Evolutionary conservation across 2,329 filamentous ascomycete species (phyloP).

Genomic region (Claviceps spartinae): DNA sequence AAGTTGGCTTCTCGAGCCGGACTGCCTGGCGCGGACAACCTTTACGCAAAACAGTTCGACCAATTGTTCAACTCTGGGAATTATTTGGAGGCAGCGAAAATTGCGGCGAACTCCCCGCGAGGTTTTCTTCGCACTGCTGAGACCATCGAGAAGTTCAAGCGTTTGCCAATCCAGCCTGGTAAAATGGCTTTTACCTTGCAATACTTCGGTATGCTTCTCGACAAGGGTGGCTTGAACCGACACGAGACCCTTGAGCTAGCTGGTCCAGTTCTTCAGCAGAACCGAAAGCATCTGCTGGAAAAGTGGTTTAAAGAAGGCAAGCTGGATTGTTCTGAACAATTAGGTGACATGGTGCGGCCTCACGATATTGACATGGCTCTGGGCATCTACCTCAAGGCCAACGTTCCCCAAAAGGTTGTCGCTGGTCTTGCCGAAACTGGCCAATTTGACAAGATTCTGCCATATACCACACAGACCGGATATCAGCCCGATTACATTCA

Average conservation of each 20-base stretch:
- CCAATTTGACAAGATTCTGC: slow-evolving; percentile 92
- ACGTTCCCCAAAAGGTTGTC: slow-evolving; percentile 85
- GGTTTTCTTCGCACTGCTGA: slow-evolving; percentile 89
- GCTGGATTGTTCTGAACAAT: slow-evolving; percentile 87
- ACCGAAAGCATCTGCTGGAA: slow-evolving; percentile 87
- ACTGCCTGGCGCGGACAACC: slow-evolving; percentile 82
- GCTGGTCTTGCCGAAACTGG: slow-evolving; percentile 90
- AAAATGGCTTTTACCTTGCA: slow-evolving; percentile 91
- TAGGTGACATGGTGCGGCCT: slow-evolving; percentile 83
- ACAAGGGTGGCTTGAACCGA: slow-evolving; percentile 85
- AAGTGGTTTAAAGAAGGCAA: slow-evolving; percentile 98
- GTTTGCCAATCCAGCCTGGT: slow-evolving; percentile 62
- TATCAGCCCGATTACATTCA: slow-evolving; percentile 95
- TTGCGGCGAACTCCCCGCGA: slow-evolving; percentile 89
- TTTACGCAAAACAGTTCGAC: slow-evolving; percentile 89
- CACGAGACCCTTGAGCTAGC: slow-evolving; percentile 92
- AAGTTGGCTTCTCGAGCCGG: slow-evolving; percentile 92
- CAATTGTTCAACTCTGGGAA: slow-evolving; percentile 67
- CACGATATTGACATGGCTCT: slow-evolving; percentile 84
- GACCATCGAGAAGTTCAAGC: slow-evolving; percentile 94
- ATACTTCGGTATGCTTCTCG: slow-evolving; percentile 93
- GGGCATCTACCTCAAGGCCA: slow-evolving; percentile 79
- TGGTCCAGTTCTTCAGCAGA: slow-evolving; percentile 81
- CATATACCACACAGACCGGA: slow-evolving; percentile 70
- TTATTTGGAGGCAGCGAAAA: slow-evolving; percentile 82